A percentile compares a stretch with the other conserved stretches of the same genome.
Conservation (phyloP, 2,329 filamentous ascomycete genomes). For the Diplodia mutila region DNA sequence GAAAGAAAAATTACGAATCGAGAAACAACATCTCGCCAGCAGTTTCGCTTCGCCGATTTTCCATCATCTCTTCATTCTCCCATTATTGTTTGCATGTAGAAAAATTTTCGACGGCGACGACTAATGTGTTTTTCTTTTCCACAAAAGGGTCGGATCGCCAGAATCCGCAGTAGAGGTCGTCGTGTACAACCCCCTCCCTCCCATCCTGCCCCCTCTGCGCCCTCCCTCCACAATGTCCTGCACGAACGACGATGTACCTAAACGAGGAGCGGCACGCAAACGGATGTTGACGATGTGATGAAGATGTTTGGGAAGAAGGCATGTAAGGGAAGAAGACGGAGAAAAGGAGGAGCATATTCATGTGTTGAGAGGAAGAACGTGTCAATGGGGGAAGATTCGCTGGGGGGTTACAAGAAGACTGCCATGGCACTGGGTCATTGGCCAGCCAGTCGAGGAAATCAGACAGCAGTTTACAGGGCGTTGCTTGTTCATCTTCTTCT, state of each 20-base stretch:
- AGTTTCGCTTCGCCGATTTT: slow-evolving; percentile 1
- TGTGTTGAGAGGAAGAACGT: background rate
- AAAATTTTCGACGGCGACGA: slow-evolving; percentile 18
- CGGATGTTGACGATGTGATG: slow-evolving; percentile 3
- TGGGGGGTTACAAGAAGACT: background rate
- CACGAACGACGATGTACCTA: slow-evolving; percentile 10
- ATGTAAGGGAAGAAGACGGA: background rate
- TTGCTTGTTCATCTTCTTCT: background rate
- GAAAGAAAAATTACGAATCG: background rate
- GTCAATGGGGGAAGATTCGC: background rate
- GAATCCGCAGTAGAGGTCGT: slow-evolving; percentile 1
- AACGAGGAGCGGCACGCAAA: background rate
- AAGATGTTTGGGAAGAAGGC: background rate
- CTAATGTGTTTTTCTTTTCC: slow-evolving; percentile 13
- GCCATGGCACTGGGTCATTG: background rate
- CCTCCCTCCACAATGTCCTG: background rate
- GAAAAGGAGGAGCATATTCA: background rate
- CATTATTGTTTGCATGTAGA: slow-evolving; percentile 3
- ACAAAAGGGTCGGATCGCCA: slow-evolving; percentile 5
- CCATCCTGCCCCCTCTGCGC: background rate
- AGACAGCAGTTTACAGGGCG: background rate
- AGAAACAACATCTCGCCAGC: background rate
- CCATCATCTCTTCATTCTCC: background rate
- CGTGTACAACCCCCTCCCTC: background rate
- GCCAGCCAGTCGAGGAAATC: background rate